A percentile compares a stretch with the other conserved stretches of the same genome.
These are phyloP conservation scores for Podaxis sp. DNA, from an alignment of 768 basidiomycete species.

Conservation along the genomic window DNA sequence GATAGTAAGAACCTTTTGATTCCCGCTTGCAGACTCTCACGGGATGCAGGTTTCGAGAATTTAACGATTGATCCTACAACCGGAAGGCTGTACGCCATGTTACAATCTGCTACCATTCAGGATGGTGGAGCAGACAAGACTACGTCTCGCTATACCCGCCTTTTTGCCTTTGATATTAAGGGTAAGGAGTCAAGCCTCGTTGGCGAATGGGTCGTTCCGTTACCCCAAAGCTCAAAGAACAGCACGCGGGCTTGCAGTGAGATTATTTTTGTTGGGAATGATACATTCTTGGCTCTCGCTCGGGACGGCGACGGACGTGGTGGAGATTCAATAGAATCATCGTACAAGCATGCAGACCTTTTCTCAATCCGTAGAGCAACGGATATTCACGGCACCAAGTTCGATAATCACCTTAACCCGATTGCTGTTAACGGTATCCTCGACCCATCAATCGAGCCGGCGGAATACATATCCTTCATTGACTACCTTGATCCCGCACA, in stretches of 20 bases:
- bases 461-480: conserved; percentile 52
- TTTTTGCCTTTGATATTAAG: conserved; percentile 52
- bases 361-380: conserved; percentile 55
- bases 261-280: conserved; percentile 47
- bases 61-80: conserved; percentile 47
- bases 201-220: conserved; percentile 58
- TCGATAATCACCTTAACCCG: conserved; percentile 48
- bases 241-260: conserved; percentile 53
- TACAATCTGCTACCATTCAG: conserved; percentile 61
- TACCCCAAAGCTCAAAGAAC: conserved; percentile 46
- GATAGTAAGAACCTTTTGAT: not conserved
- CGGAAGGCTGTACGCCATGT: conserved; percentile 50
- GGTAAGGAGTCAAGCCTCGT: conserved; percentile 31
- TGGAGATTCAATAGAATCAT: conserved; percentile 41
- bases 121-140: conserved; percentile 49
- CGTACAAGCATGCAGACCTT: conserved; percentile 60
- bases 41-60: conserved; percentile 49
- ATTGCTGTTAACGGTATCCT: conserved; percentile 48
- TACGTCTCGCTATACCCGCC: conserved; percentile 48
- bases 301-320: conserved; percentile 61
- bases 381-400: conserved; percentile 53
- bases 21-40: not conserved
- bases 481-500: conserved; percentile 48
- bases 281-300: conserved; percentile 55
- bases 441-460: conserved; percentile 42